phyloP scores from a whole-genome alignment of 1,284 basidiomycete species.

The Sporisorium scitamineum region DNA sequence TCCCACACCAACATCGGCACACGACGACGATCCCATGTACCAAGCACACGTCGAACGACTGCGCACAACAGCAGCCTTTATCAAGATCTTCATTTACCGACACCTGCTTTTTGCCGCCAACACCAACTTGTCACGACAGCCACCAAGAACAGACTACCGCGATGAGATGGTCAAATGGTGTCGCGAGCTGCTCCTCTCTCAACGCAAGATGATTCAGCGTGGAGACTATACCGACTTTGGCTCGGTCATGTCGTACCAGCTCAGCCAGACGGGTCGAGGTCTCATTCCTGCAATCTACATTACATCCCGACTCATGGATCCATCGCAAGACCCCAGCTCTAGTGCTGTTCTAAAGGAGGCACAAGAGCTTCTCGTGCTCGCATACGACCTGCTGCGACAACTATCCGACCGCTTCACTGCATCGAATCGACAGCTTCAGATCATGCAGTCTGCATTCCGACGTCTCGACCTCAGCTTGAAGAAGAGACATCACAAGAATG shows the following conservation, averaged over 20 bases:
- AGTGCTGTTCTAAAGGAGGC: conserved; percentile 38
- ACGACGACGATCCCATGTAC: conserved; percentile 48
- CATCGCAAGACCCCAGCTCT: conserved; percentile 38
- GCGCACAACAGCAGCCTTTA: conserved; percentile 46
- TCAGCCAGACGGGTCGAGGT: conserved; percentile 46
- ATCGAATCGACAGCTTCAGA: conserved; percentile 49
- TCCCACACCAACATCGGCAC: conserved; percentile 38
- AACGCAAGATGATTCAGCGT: conserved; percentile 53
- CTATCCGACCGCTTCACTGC: conserved; percentile 40
- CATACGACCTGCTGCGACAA: conserved; percentile 43
- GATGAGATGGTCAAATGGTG: conserved; percentile 56
- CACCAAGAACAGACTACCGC: conserved; percentile 45
- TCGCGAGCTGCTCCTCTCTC: conserved; percentile 45
- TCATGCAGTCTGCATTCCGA: conserved; percentile 48
- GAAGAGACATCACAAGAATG: conserved; percentile 33
- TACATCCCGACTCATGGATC: conserved; percentile 45
- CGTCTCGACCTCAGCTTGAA: conserved; percentile 46
- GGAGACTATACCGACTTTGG: conserved; percentile 51
- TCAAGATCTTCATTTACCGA: conserved; percentile 50
- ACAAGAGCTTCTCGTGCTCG: conserved; percentile 49
- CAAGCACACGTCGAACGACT: conserved; percentile 46
- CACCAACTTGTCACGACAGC: conserved; percentile 37
- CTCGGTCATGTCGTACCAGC: conserved; percentile 53
- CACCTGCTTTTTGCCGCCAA: conserved; percentile 47
- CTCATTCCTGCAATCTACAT: conserved; percentile 54